Evolutionary conservation across 164 flowering plant species (phyloP).

Genomic region (Annona squamosa): DNA sequence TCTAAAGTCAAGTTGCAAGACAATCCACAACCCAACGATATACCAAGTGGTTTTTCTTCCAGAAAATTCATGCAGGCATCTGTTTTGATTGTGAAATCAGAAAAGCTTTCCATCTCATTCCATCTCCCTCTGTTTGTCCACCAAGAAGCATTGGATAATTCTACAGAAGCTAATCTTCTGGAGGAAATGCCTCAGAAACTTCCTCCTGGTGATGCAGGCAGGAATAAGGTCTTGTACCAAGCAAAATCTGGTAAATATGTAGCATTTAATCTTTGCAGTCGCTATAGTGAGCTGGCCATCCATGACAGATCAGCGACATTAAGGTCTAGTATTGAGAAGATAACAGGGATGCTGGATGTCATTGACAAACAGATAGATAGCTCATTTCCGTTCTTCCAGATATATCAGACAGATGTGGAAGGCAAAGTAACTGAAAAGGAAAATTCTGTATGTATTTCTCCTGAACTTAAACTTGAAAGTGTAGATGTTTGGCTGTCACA

Average conservation of each 20-base stretch:
- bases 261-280: constrained; percentile 33
- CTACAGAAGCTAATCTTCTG: constrained; percentile 14
- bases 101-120: constrained; percentile 36
- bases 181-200: constrained; percentile 12
- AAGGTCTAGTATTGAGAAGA: constrained; percentile 35
- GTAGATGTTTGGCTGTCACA: constrained; percentile 62
- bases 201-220: constrained; percentile 13
- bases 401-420: constrained; percentile 33
- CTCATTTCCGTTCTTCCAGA: constrained; percentile 58
- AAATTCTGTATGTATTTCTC: constrained; percentile 17
- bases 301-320: constrained; percentile 25
- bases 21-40: constrained; percentile 9
- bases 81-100: constrained; percentile 33
- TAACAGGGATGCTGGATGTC: constrained; percentile 32
- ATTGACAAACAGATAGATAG: constrained; percentile 23
- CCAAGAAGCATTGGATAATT: constrained; percentile 12
- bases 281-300: constrained; percentile 34
- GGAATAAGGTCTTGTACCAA: constrained; percentile 5
- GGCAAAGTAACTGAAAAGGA: constrained; percentile 27
- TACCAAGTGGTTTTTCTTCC: constrained; percentile 11
- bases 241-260: constrained; percentile 29
- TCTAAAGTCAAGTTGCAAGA: constrained; percentile 5
- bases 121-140: constrained; percentile 44
- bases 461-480: constrained; percentile 35
- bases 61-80: constrained; percentile 11